Evolutionary conservation across 1,284 basidiomycete species (phyloP), one percentile per base, ranked within the genome.

Genomic region (Ustilago xerochloae): DNA sequence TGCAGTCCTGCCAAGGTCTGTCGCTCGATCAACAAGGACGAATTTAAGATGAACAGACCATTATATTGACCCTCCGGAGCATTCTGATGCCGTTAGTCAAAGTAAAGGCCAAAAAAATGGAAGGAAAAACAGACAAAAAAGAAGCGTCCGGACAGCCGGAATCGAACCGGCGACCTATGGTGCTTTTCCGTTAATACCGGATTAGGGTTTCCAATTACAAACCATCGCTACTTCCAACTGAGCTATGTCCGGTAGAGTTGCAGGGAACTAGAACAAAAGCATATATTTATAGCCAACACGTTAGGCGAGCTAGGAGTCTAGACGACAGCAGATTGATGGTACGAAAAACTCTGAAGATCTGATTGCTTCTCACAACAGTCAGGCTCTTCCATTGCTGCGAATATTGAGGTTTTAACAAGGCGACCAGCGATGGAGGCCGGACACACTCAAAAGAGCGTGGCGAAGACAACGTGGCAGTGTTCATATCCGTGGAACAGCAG

Each of bases 171-270:
- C 69, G 69, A 72, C 69, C 69, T 72, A 72, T 72, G 69, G 69
- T 72, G 69, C 38, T 63, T 66, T 72, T 63, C 69, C 60, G 63
- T 63, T 63, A 48, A 66, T 63, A 50, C 63, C 59, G 60, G 69
- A 66, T 63, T 72, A 72, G 69, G 63, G 56, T 66, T 72, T 58
- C 70, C 70, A 72, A 67, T 73, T 73, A 73, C 70, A 73, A 73
- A 73, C 70, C 70, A 73, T 73, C 70, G 70, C 70, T 73, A 64
- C 70, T 73, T 73, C 70, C 70, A 73, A 73, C 70, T 73, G 70
- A 73, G 70, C 70, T 73, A 73, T 67, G 63, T 67, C 70, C 70
- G 70, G 70, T 48, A 33, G 10, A n/a, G 39, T 6, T 49, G 35
- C 3, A 13, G 16, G 3, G 33, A 2, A 0, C 6, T 16, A n/a